phyloP scores from a whole-genome alignment of 2,329 filamentous ascomycete genomes.

The Hymenoscyphus salicellus region DNA sequence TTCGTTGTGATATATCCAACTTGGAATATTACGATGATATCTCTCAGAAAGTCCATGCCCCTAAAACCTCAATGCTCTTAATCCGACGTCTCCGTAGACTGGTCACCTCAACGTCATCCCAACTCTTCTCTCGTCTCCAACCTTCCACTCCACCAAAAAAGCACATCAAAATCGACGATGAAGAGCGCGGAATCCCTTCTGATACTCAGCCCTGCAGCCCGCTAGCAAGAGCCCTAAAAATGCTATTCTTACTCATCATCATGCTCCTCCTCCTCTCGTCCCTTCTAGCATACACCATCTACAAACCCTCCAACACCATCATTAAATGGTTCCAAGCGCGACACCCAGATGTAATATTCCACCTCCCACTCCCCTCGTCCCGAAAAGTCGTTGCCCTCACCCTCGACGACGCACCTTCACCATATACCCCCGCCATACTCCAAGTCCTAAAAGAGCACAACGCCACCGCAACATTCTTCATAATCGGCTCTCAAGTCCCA shows the following conservation, averaged over 20 bases:
- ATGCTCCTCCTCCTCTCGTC: constrained; percentile 29
- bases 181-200: constrained; percentile 22
- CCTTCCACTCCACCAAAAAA: constrained; percentile 15
- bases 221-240: constrained; percentile 7
- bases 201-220: not conserved
- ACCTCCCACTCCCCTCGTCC: constrained; percentile 53
- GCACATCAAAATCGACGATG: constrained; percentile 36
- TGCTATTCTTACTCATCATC: constrained; percentile 26
- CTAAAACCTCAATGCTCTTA: not conserved
- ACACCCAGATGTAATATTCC: constrained; percentile 79
- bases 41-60: not conserved
- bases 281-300: constrained; percentile 63
- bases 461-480: constrained; percentile 80
- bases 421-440: constrained; percentile 68
- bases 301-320: constrained; percentile 73
- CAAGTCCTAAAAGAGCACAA: constrained; percentile 61
- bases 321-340: constrained; percentile 67
- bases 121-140: not conserved
- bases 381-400: constrained; percentile 75
- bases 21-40: not conserved
- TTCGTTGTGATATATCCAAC: not conserved
- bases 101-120: constrained; percentile 1
- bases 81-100: constrained; percentile 2
- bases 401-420: constrained; percentile 80
- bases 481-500: constrained; percentile 74